Evolutionary conservation across 1,284 basidiomycete genomes (phyloP).

Genomic region (Prillingera fragicola): DNA sequence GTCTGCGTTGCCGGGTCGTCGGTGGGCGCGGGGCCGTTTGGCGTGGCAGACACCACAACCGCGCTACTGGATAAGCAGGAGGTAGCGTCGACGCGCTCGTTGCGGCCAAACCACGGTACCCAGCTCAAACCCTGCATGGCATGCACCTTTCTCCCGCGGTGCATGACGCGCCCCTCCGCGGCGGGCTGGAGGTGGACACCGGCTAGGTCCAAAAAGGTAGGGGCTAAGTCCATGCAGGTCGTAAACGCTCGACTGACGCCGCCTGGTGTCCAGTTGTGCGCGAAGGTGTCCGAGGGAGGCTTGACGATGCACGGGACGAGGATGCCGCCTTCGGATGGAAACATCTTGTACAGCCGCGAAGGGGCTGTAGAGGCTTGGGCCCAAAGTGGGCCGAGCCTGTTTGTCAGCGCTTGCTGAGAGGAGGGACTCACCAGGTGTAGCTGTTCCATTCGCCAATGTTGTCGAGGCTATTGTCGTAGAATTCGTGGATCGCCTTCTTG

Average conservation of each 20-base stretch:
- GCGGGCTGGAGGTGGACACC: constrained; percentile 18
- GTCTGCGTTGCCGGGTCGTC: background rate
- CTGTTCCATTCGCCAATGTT: constrained; percentile 1
- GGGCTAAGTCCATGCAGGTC: constrained; percentile 40
- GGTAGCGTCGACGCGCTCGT: background rate
- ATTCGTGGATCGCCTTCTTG: background rate
- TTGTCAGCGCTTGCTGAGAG: constrained; percentile 17
- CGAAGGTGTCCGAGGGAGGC: constrained; percentile 3
- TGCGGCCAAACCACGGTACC: background rate
- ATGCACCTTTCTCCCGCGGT: constrained; percentile 14
- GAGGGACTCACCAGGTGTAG: constrained; percentile 19
- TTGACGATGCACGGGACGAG: constrained; percentile 8
- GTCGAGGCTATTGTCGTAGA: constrained; percentile 1
- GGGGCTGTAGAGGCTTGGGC: constrained; percentile 32
- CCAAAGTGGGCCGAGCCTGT: constrained; percentile 26
- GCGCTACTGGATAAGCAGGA: too few species aligned
- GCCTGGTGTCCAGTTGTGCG: constrained; percentile 6
- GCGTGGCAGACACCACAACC: background rate
- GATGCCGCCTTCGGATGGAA: constrained; percentile 6
- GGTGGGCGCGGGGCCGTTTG: background rate
- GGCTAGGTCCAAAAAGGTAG: constrained; percentile 34
- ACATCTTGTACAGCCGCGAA: constrained; percentile 25
- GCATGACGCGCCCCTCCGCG: background rate
- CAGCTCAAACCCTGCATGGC: background rate
- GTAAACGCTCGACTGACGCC: constrained; percentile 20